A percentile compares a stretch with the other conserved stretches of the same genome.
Evolutionary conservation across 768 basidiomycete species (phyloP).

Genomic region (Hygrocybe coccinea): DNA sequence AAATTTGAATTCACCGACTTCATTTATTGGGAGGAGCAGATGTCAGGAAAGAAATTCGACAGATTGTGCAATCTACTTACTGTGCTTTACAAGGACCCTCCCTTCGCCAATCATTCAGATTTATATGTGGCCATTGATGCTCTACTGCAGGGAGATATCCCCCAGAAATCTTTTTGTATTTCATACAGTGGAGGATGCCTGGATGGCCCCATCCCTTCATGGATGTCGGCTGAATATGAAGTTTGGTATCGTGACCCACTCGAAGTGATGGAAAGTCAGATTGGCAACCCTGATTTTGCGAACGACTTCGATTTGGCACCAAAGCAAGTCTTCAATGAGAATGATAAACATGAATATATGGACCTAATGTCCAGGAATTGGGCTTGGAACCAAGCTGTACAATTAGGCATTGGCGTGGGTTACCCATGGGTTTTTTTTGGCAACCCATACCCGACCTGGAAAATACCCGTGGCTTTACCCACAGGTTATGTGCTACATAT

Average conservation of each 20-base stretch:
- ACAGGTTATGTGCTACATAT: too few relatives aligned
- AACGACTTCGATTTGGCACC: constrained; percentile 32
- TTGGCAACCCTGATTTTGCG: constrained; percentile 33
- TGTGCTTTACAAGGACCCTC: constrained; percentile 11
- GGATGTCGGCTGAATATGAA: constrained; percentile 28
- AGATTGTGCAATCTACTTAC: background rate
- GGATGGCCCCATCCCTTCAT: constrained; percentile 22
- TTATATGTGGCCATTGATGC: constrained; percentile 27
- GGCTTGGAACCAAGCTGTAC: constrained; percentile 32
- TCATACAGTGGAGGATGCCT: constrained; percentile 15
- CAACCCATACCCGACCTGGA: too few relatives aligned
- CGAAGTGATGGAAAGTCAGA: constrained; percentile 24
- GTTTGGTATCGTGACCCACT: constrained; percentile 32
- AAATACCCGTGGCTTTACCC: too few relatives aligned
- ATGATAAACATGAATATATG: constrained; percentile 22
- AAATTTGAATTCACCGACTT: constrained; percentile 1
- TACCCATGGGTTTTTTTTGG: too few relatives aligned
- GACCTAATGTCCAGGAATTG: constrained; percentile 40
- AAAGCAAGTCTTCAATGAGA: constrained; percentile 20
- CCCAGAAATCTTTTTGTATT: constrained; percentile 23
- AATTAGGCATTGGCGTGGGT: too few relatives aligned
- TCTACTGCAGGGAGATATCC: constrained; percentile 18
- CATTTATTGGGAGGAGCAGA: too few relatives aligned
- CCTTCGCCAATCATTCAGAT: constrained; percentile 21
- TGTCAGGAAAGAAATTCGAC: background rate